A percentile compares a stretch with the other conserved stretches of the same genome.
Conservation (phyloP, 2,329 filamentous ascomycete genomes). For the Scleromitrula shiraiana region DNA sequence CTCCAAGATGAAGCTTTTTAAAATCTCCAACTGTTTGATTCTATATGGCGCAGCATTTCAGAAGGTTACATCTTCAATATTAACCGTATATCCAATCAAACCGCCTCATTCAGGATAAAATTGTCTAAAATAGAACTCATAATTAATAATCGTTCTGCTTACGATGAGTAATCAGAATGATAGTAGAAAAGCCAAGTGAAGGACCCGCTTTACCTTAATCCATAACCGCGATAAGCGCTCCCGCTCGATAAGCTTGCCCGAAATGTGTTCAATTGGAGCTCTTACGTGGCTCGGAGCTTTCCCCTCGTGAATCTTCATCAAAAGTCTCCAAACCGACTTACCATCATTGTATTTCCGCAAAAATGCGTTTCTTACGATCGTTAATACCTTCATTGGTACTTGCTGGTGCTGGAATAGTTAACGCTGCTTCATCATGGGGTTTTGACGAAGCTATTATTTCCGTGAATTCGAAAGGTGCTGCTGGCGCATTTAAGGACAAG, state of each 20-base stretch:
- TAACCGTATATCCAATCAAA: no score
- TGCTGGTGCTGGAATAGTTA: slow-evolving; percentile 32
- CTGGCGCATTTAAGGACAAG: slow-evolving; percentile 52
- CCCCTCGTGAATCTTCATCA: slow-evolving; percentile 1
- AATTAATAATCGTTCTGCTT: no score
- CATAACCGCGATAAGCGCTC: slow-evolving; percentile 1
- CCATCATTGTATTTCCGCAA: slow-evolving; percentile 10
- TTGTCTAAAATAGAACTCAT: no score
- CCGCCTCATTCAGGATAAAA: no score
- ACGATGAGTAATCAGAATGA: no score
- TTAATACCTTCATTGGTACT: slow-evolving; percentile 36
- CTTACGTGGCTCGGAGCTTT: slow-evolving; percentile 11
- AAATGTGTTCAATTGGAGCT: slow-evolving; percentile 10
- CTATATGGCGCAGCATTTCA: no score
- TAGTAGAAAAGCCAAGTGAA: no score
- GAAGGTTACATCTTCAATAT: no score
- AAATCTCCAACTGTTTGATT: no score
- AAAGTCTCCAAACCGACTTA: not conserved
- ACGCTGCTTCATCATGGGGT: slow-evolving; percentile 52
- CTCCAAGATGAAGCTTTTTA: no score
- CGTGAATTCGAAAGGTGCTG: slow-evolving; percentile 52
- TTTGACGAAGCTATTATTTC: slow-evolving; percentile 67
- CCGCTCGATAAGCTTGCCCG: slow-evolving; percentile 2
- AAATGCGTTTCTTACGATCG: slow-evolving; percentile 36
- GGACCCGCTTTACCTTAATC: not conserved